Evolutionary conservation across 2,329 filamentous ascomycete species (phyloP).

Genomic region (Curvularia spicifera): DNA sequence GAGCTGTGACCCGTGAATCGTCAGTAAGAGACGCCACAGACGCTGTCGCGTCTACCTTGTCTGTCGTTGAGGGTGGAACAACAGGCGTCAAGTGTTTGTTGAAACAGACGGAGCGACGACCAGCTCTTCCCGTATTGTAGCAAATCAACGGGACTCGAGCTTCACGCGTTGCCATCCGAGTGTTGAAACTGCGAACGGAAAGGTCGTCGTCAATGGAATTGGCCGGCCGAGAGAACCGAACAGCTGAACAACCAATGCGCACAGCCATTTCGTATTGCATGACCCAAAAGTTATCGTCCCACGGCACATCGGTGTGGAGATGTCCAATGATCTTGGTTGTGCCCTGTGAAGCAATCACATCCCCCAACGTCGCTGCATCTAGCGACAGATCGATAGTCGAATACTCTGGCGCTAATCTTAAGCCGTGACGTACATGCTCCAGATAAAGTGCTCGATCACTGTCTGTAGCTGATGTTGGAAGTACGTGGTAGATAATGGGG

Average conservation of each 20-base stretch:
- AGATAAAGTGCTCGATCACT: conserved; percentile 55
- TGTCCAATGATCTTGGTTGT: conserved; percentile 68
- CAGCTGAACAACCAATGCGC: conserved; percentile 65
- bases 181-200: conserved; percentile 63
- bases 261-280: conserved; percentile 65
- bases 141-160: conserved; percentile 63
- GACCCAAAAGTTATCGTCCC: conserved; percentile 64
- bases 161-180: conserved; percentile 55
- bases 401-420: conserved; percentile 68
- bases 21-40: conserved; percentile 36
- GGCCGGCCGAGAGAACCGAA: conserved; percentile 66
- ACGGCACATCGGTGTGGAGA: conserved; percentile 57
- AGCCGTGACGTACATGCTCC: conserved; percentile 64
- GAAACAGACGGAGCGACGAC: conserved; percentile 69
- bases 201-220: conserved; percentile 67
- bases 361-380: conserved; percentile 58
- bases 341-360: conserved; percentile 60
- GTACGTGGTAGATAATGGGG: conserved; percentile 53
- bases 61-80: conserved; percentile 55
- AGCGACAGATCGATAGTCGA: conserved; percentile 65
- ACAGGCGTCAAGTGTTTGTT: conserved; percentile 71
- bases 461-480: conserved; percentile 33
- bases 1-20: conserved; percentile 63
- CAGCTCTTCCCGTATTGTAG: conserved; percentile 69
- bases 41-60: conserved; percentile 17